Evolutionary conservation across 257 asterid genomes (phyloP), one percentile per base, ranked within the genome.

Genomic region (Nicotiana attenuata): DNA sequence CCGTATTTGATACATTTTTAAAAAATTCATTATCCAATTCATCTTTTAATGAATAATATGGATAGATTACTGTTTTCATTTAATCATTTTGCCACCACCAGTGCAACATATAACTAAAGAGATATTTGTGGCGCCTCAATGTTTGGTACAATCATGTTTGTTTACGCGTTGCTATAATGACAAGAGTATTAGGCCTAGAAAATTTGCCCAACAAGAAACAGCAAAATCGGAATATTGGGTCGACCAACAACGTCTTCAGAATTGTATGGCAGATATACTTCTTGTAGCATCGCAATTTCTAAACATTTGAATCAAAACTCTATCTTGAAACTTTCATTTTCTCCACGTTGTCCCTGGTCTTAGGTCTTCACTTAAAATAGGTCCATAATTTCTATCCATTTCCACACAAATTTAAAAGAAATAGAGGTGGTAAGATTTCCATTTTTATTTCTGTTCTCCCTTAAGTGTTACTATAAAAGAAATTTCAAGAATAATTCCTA

Each of bases 121-220:
- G 35, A 73, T 22, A 73, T 73, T 73, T 47, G 61, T 73, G 79
- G 61, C 61, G 24, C 79, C 79, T 73, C 33, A 22, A 41, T 73
- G 41, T 47, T 73, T 22, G 35, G 41, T 14, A 22, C 41, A 22
- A 45, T 73, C 60, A 13, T 52, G 59, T 45, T 45, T 47, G 24
- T 73, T 73, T 24, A 50, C 79, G 79, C 79, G 79, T 73, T 47
- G 3, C 26, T 24, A 47, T 73, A 47, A 47, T 22, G 78, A 47
- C 2, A 20, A n/a, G 38, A 13, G 78, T 45, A 20, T 9, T 11
- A 3, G 38, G 22, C 15, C 22, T 24, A 47, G 7, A 73, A 47
- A 73, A 5, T 73, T 73, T 73, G 35, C 8, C 8, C 63, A 50
- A 50, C 63, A 24, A 15, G 55, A 35, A 53, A 28, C 63, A 75